Base-by-base conservation (phyloP, 2,329 filamentous ascomycete genomes). In the Byssoonygena ceratinophila region DNA sequence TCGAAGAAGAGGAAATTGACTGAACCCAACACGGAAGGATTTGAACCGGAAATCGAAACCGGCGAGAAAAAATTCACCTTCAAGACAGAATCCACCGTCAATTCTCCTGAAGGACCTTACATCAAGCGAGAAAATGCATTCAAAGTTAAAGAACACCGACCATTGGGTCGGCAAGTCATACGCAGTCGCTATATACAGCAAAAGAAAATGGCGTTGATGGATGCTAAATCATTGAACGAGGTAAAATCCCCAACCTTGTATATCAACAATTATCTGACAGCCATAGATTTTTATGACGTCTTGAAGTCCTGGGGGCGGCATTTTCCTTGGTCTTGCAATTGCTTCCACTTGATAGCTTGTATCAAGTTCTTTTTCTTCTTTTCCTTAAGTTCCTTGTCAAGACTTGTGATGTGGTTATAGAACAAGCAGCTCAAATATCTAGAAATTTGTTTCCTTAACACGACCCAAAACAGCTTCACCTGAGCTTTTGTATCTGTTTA, bases 151-250 rank as follows among this genome's bases (percentile, higher is more conserved):
- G 68, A 66, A 71, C 76, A 56, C 39, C 63, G 59, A 32, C 68
- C 69, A 18, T 74, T 77, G 23, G 81, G 77, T 46, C 79, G 88
- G 58, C 86, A 90, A 65, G 79, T 85, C 51, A 81, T 90, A 44
- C 76, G 91, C 57, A 82, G 86, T 59, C 78, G 87, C 55, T 87
- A 90, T 68, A 95, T 97, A 62, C 84, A 84, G 53, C 87, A 92
- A 61, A 97, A 97, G 74, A 83, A 82, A 61, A 80, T 84, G 72
- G 89, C 90, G 1, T 79, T 89, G 54, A 78, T 88, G 72, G 86
- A 96, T 67, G 78, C 83, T 46, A 82, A 84, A 63, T 87, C 89
- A 12, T 70, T 97, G 63, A 91, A 90, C 66, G 89, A 96, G 81
- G 86, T 90, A 71, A 63, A 31, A 55, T 52, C 18, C 14, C 2